Evolutionary conservation across 257 asterid genomes (phyloP).

Genomic region (Coffea eugenioides): DNA sequence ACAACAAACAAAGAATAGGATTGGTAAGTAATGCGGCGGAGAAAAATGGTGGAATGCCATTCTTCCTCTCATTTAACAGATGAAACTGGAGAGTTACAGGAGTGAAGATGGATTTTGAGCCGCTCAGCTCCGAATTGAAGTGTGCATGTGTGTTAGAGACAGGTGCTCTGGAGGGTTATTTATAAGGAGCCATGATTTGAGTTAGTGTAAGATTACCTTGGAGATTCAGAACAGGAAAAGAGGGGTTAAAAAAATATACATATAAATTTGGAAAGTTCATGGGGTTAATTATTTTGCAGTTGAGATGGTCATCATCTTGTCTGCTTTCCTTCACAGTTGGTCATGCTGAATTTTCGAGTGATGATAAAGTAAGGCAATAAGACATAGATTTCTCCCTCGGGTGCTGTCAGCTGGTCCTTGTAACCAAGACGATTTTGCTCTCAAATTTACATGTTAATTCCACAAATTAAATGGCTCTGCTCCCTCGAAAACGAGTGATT

Average conservation of each 20-base stretch:
- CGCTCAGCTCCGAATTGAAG: background rate
- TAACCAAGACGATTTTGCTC: background rate
- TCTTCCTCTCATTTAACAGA: background rate
- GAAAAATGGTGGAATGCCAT: conserved; percentile 20
- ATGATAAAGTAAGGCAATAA: conserved; percentile 39
- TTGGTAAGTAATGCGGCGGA: conserved; percentile 21
- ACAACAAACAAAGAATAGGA: conserved; percentile 26
- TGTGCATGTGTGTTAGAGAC: background rate
- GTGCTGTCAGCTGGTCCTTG: conserved; percentile 6
- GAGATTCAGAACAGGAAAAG: background rate
- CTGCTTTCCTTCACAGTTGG: conserved; percentile 33
- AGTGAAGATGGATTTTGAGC: background rate
- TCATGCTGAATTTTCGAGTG: conserved; percentile 65
- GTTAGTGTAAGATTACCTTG: conserved; percentile 26
- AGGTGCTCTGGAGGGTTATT: conserved; percentile 18
- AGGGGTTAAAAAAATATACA: background rate
- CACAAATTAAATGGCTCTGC: conserved; percentile 2
- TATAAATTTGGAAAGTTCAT: conserved; percentile 3
- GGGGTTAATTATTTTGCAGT: conserved; percentile 15
- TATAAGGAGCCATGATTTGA: conserved; percentile 25
- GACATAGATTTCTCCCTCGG: background rate
- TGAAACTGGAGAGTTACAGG: background rate
- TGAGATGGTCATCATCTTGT: conserved; percentile 23
- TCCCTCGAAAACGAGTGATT: conserved; percentile 4
- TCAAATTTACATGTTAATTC: background rate